Conservation (phyloP, 768 basidiomycete species). For the Leccinum obscurum region DNA sequence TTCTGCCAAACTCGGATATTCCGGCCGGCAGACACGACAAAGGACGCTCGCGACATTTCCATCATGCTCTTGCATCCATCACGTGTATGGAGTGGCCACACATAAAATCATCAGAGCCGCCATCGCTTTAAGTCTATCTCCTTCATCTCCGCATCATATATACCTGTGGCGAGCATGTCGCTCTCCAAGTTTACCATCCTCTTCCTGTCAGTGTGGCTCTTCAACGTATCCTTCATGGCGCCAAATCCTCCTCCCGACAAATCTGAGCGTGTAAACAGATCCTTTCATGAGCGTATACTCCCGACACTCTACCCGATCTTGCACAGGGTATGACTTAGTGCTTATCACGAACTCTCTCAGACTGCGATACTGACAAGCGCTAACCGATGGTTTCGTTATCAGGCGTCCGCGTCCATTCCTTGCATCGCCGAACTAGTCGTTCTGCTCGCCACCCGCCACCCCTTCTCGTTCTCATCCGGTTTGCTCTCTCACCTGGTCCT, state of each 20-base stretch:
- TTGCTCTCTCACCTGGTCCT: constrained; percentile 23
- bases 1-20: background rate
- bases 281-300: constrained; percentile 26
- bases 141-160: background rate
- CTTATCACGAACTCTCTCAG: background rate
- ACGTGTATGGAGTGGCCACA: constrained; percentile 15
- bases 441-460: constrained; percentile 16
- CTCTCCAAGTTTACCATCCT: constrained; percentile 24
- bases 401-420: constrained; percentile 31
- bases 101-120: constrained; percentile 10
- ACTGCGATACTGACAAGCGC: background rate
- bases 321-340: constrained; percentile 22
- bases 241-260: constrained; percentile 20
- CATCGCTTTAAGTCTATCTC: background rate
- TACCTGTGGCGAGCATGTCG: constrained; percentile 14
- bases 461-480: constrained; percentile 21
- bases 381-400: constrained; percentile 2
- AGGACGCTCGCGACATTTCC: background rate
- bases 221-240: constrained; percentile 28
- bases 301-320: constrained; percentile 21
- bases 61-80: constrained; percentile 5
- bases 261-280: constrained; percentile 21
- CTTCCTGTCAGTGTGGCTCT: constrained; percentile 27
- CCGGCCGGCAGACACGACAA: background rate
- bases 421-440: constrained; percentile 30